Evolutionary conservation across 192 early-diverging fungal genomes (phyloP), one percentile per base, ranked within the genome.

Genomic region (Gaertneriomyces sp.): DNA sequence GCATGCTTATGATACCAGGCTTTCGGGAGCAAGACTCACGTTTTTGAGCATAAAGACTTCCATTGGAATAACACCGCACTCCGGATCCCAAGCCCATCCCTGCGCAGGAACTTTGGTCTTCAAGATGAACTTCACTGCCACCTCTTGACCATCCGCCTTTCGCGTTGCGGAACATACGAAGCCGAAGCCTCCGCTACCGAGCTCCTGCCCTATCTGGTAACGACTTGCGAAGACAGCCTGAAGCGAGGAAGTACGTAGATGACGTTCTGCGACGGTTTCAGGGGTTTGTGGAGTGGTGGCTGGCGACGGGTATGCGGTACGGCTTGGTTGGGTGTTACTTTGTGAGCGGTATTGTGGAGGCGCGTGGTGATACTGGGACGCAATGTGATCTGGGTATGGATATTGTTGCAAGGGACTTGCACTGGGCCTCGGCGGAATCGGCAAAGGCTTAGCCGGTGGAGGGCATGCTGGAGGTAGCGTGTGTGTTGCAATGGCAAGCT

Each of bases 171-270:
- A 79, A n/a, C 84, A 76, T 0, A 92, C 90, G 71, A 91, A 90
- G 4, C 90, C 90, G 67, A 88, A 90, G 20, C 89, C 90, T 53
- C 90, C 90, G 40, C 69, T 78, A 6, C 90, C 90, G 39, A 92
- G 84, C 61, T 89, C 86, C 77, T 73, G 64, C 42, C 59, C 73
- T 0, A 74, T 17, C 20, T 17, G 9, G 56, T 74, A 74, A 9
- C 42, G 51, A 12, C 38, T 55, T 8, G 51, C 52, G 55, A 64
- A 64, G 39, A 12, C 63, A 41, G 49, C 19, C 39, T 55, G 50
- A 11, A 64, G 20, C 63, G 17, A 53, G 43, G 53, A 53, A 42
- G 52, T 17, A 40, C 20, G 33, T 10, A 64, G 53, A 16, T 64
- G 55, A 7, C 63, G 63, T 4, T 54, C 63, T 10, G 63, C 63